Evolutionary conservation across 1,284 basidiomycete genomes (phyloP), one percentile per base, ranked within the genome.

Genomic region (Rhodotorula sp.): DNA sequence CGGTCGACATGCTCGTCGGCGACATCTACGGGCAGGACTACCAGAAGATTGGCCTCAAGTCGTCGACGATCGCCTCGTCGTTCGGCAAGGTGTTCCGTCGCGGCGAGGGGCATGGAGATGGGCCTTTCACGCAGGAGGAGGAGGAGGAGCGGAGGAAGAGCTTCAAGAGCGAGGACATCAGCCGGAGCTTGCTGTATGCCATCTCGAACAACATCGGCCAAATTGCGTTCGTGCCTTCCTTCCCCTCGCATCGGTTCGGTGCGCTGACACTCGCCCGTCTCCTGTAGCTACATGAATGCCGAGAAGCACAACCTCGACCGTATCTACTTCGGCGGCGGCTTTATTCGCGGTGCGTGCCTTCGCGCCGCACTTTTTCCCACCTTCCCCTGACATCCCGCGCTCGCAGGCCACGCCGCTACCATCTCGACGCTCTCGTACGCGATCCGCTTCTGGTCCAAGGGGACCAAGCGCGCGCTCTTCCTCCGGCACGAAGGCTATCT

Each of bases 181-280:
- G 63, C 32, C 19, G 70, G 44, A 72, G 70, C 67, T 83, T 99
- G 79, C 85, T 99, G 41, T 99, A 98, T 82, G 96, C 95, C 27
- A 89, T 99, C 72, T 94, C 92, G 77, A 99, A 99, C 84, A 99
- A 99, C 82, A 99, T 99, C 78, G 97, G 97, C 10, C 97, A 99
- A 83, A 98, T 99, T 84, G 97, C 97, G 92, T 96, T 82, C 82
- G 92, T 90, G n/a, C 34, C 54, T 46, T 34, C 2, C 29, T 32
- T 39, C 50, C 54, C 7, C 48, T 54, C 0, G 13, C 21, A 5
- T 27, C 15, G 19, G 1, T 55, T 0, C 21, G 13, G 3, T 10
- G 8, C 8, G 27, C 29, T 34, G 17, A 50, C 32, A 8, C 34
- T 27, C 29, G 41, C 36, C 32, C n/a, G n/a, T 51, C 29, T 21